A percentile compares a stretch with the other conserved stretches of the same genome.
Conservation (phyloP, 1,284 basidiomycete species). For the Melampsora allii-populina region DNA sequence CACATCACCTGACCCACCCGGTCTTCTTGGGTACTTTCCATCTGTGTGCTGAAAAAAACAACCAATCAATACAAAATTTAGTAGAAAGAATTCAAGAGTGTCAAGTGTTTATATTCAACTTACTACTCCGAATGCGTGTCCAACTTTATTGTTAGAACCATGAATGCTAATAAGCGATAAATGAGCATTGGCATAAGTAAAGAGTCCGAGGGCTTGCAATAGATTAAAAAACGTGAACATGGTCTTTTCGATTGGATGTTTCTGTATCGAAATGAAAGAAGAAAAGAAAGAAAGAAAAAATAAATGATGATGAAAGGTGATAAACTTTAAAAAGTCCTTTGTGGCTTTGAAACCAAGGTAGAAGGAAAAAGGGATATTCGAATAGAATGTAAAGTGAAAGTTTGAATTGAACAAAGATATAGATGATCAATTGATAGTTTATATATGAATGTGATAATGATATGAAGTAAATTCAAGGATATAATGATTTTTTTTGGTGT, state of each 20-base stretch:
- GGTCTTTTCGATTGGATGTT: background rate
- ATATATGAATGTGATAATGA: background rate
- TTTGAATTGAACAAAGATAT: background rate
- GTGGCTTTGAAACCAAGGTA: background rate
- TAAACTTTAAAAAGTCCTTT: background rate
- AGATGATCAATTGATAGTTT: background rate
- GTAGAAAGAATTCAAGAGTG: background rate
- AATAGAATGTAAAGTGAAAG: background rate
- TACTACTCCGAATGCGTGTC: conserved; percentile 37
- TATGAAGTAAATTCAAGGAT: too few relatives aligned
- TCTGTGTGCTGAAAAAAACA: conserved; percentile 11
- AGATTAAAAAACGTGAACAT: background rate
- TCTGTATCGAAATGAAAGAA: background rate
- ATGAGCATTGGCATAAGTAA: conserved; percentile 16
- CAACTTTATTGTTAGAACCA: conserved; percentile 26
- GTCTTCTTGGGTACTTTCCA: conserved; percentile 27
- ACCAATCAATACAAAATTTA: background rate
- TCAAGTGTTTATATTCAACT: background rate
- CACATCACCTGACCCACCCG: conserved; percentile 17
- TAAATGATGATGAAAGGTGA: background rate
- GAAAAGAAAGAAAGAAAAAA: background rate
- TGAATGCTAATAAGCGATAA: conserved; percentile 21
- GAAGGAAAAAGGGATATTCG: background rate
- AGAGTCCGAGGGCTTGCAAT: background rate
- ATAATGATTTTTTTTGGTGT: too few relatives aligned